A percentile compares a stretch with the other conserved stretches of the same genome.
These are phyloP conservation scores for Phytomonas francai DNA, from an alignment of 208 protist genomes.

Conservation along the genomic window DNA sequence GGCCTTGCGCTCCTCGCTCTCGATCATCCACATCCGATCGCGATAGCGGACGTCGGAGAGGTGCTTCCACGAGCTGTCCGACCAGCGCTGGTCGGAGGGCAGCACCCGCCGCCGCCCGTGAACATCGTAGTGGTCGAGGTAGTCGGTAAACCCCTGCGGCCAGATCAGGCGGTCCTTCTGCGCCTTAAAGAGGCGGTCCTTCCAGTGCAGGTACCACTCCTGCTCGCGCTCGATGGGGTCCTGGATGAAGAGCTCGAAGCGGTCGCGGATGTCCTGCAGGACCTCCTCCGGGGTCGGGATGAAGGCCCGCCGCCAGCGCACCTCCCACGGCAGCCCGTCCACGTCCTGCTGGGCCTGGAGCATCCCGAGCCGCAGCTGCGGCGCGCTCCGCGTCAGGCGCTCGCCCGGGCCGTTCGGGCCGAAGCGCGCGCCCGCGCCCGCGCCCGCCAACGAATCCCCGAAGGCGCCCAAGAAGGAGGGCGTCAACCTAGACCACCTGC, in stretches of 20 bases:
- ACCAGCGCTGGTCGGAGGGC: slow-evolving; percentile 82
- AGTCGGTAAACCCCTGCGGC: slow-evolving; percentile 88
- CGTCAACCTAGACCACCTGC: too few relatives aligned
- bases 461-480: too few relatives aligned
- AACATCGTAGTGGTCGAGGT: slow-evolving; percentile 88
- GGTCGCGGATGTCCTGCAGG: slow-evolving; percentile 82
- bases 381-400: slow-evolving; percentile 58
- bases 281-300: slow-evolving; percentile 87
- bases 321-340: slow-evolving; percentile 85
- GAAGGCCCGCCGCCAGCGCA: slow-evolving; percentile 72
- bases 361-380: slow-evolving; percentile 72
- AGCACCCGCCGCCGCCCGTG: slow-evolving; percentile 74
- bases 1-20: slow-evolving; percentile 78
- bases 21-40: slow-evolving; percentile 88
- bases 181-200: slow-evolving; percentile 79
- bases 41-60: slow-evolving; percentile 79
- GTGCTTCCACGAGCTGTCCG: slow-evolving; percentile 87
- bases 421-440: slow-evolving; percentile 20
- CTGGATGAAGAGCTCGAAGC: slow-evolving; percentile 83
- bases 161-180: slow-evolving; percentile 89
- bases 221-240: slow-evolving; percentile 86
- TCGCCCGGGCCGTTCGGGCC: slow-evolving; percentile 77
- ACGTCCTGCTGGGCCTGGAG: slow-evolving; percentile 83
- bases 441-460: not conserved
- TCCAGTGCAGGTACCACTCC: slow-evolving; percentile 90